Evolutionary conservation across 345 rosid genomes (phyloP).

Genomic region (Heritiera littoralis): DNA sequence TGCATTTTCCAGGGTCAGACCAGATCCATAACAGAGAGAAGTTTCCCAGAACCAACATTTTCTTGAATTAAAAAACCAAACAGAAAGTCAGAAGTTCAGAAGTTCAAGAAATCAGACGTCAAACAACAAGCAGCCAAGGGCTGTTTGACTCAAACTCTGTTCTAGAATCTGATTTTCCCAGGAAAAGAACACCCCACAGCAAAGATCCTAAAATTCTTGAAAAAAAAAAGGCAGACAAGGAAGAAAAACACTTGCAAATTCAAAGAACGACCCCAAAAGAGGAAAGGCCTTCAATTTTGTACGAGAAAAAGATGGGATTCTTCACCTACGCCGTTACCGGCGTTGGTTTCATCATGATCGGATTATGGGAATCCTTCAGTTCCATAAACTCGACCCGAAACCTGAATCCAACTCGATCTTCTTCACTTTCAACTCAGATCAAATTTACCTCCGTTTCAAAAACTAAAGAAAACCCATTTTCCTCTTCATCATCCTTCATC

Average conservation of each 20-base stretch:
- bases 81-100: neutral
- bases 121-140: neutral
- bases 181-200: neutral
- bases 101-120: neutral
- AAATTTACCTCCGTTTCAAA: constrained; percentile 17
- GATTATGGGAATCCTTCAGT: constrained; percentile 53
- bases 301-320: constrained; percentile 46
- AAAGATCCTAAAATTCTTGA: neutral
- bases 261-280: neutral
- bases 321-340: constrained; percentile 51
- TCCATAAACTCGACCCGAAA: constrained; percentile 32
- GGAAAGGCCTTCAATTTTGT: neutral
- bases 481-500: constrained; percentile 24
- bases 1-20: neutral
- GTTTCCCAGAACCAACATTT: neutral
- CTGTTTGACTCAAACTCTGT: neutral
- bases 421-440: constrained; percentile 40
- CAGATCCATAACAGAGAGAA: neutral
- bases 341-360: constrained; percentile 64
- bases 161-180: neutral
- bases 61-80: neutral
- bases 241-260: neutral
- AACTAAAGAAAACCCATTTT: constrained; percentile 17
- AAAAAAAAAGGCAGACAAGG: neutral
- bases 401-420: constrained; percentile 12